Evolutionary conservation across 2,329 filamentous ascomycete species (phyloP), one percentile per base, ranked within the genome.

Genomic region (Colletotrichum lini): DNA sequence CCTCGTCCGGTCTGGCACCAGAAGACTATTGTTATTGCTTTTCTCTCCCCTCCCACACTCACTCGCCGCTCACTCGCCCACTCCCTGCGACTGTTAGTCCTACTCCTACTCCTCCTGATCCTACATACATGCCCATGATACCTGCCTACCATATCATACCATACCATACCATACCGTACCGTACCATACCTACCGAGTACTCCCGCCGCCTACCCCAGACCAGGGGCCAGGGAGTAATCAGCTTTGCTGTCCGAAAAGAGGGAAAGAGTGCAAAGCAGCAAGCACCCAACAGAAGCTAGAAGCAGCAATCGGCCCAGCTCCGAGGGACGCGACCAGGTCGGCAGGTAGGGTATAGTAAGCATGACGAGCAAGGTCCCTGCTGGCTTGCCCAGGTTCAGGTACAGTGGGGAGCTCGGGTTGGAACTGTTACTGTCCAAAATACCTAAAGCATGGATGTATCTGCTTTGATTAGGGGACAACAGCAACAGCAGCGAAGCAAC

Each of bases 11-110:
- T 66, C 42, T 58, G 58, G 68, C n/a, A 63, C 68, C 68, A 58
- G 64, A 58, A 71, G 65, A 71, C 68, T 56, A 72, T 70, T 72
- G 70, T 70, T 72, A 72, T 72, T 72, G 70, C 70, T 72, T 70
- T 72, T 72, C 70, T 72, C 70, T 61, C 47, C 70, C 53, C 56
- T 52, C 64, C 52, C 49, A 45, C 56, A 13, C 30, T 21, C 35
- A 35, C 52, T 54, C 18, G 30, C 21, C 26, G 4, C 30, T 21
- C 3, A 26, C 44, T 8, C 47, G 15, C 52, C 30, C 30, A 54
- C 52, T 5, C 16, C 15, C 18, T 35, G 16, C 26, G 16, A 30
- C 49, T 26, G 49, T 52, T 26, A 13, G 10, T 50, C 15, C 23
- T 53, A 15, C n/a, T 61, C 13, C 40, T 26, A 49, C 21, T 40